Conservation (phyloP, 768 basidiomycete species). For the Boletellus sp. region DNA sequence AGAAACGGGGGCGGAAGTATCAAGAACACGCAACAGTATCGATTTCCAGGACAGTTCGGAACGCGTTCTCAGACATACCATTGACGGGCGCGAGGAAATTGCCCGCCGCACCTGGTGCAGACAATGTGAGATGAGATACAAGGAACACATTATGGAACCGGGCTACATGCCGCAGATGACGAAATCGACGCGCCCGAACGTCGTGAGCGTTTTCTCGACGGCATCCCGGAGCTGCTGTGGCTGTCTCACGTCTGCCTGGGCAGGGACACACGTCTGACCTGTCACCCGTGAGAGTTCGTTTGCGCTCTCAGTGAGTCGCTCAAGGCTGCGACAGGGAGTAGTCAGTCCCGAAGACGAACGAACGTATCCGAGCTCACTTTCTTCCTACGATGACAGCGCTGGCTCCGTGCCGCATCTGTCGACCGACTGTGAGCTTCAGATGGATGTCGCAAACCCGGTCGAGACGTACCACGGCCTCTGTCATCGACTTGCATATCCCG, state of each 20-base stretch:
- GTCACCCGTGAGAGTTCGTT: conserved; percentile 67
- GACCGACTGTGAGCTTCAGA: conserved; percentile 4
- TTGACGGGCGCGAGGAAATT: conserved; percentile 92
- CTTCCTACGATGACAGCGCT: conserved; percentile 80
- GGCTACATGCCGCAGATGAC: conserved; percentile 78
- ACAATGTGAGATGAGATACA: not conserved
- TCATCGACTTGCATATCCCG: conserved; percentile 90
- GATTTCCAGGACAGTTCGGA: conserved; percentile 90
- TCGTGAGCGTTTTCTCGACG: conserved; percentile 67
- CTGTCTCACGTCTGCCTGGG: conserved; percentile 80
- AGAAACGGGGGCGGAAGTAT: not conserved
- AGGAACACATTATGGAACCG: not conserved
- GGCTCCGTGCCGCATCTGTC: conserved; percentile 80
- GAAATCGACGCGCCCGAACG: conserved; percentile 87
- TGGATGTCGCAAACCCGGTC: not conserved
- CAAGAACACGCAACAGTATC: conserved; percentile 60
- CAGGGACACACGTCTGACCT: conserved; percentile 65
- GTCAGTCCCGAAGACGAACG: not conserved
- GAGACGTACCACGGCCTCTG: conserved; percentile 66
- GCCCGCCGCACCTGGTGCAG: conserved; percentile 78
- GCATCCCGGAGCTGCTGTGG: conserved; percentile 70
- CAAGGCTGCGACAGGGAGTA: conserved; percentile 44
- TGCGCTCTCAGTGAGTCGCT: conserved; percentile 67
- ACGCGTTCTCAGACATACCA: conserved; percentile 82
- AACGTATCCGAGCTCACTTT: conserved; percentile 51